Conservation (phyloP, 2,329 filamentous ascomycete species). For the Emericellopsis atlantica region DNA sequence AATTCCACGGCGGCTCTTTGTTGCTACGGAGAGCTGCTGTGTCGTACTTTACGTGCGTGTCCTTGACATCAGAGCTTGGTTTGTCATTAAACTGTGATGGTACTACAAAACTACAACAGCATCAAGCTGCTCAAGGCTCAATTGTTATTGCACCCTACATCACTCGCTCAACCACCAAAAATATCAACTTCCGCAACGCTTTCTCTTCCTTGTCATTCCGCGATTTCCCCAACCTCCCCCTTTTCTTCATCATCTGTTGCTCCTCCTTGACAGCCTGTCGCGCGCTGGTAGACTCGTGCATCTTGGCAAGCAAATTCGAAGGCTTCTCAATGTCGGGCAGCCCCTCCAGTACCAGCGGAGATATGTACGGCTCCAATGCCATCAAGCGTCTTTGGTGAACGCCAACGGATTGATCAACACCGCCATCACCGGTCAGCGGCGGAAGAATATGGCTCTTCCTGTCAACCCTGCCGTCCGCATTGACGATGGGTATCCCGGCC, state of each 20-base stretch:
- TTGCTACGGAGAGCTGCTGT: too few relatives aligned
- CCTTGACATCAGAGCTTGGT: too few relatives aligned
- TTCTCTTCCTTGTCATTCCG: conserved; percentile 6
- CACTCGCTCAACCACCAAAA: conserved; percentile 1
- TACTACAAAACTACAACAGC: too few relatives aligned
- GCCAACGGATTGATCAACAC: not conserved
- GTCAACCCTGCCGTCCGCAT: conserved; percentile 5
- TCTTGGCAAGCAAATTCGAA: conserved; percentile 3
- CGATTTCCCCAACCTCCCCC: conserved; percentile 1
- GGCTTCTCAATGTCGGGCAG: conserved; percentile 2
- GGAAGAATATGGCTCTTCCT: conserved; percentile 5
- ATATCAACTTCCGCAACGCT: conserved; percentile 5
- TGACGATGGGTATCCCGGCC: conserved; percentile 6
- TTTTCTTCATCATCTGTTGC: conserved; percentile 3
- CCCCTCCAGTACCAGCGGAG: conserved; percentile 4
- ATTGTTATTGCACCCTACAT: too few relatives aligned
- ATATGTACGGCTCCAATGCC: conserved; percentile 5
- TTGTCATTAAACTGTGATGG: too few relatives aligned
- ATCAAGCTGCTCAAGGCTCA: too few relatives aligned
- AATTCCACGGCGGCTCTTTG: too few relatives aligned
- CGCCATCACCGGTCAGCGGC: not conserved
- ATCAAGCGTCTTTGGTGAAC: conserved; percentile 7
- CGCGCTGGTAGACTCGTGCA: conserved; percentile 5
- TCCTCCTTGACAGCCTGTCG: conserved; percentile 4
- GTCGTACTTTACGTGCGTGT: too few relatives aligned